Conservation (phyloP, 169 alveolate species). For the Plasmodium malariae region DNA sequence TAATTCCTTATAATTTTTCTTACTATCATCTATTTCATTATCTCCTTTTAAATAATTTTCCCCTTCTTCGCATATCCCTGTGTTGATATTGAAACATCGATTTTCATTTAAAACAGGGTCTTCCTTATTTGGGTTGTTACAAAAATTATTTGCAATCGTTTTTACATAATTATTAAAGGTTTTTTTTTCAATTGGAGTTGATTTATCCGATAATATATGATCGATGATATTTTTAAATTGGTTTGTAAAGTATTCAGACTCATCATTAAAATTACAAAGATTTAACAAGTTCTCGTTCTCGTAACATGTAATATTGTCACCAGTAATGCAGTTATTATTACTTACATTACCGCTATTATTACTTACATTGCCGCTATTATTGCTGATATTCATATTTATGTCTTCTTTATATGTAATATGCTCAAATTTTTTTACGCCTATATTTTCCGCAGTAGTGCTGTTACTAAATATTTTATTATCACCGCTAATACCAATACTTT, state of each 20-base stretch:
- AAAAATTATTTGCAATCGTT: slow-evolving; percentile 16
- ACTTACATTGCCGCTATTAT: neutral
- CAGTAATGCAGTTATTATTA: neutral
- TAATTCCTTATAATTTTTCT: slow-evolving; percentile 16
- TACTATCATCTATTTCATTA: slow-evolving; percentile 8
- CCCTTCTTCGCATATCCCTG: slow-evolving; percentile 15
- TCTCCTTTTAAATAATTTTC: slow-evolving; percentile 17
- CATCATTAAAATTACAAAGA: slow-evolving; percentile 23
- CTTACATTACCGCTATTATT: neutral
- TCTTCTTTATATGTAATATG: slow-evolving; percentile 9
- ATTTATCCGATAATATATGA: slow-evolving; percentile 20
- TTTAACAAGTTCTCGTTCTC: slow-evolving; percentile 10
- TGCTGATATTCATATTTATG: neutral
- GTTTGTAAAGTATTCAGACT: slow-evolving; percentile 14
- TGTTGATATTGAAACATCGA: neutral
- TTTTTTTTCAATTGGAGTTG: neutral
- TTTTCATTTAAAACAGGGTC: slow-evolving; percentile 7
- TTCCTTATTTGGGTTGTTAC: slow-evolving; percentile 10
- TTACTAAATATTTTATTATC: neutral
- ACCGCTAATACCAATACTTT: neutral
- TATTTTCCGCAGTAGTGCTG: neutral
- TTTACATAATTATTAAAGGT: slow-evolving; percentile 26
- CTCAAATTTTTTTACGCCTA: slow-evolving; percentile 8
- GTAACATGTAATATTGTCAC: neutral
- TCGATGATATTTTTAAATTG: slow-evolving; percentile 20